Evolutionary conservation across 371 early-diverging fungal genomes (phyloP).

Genomic region (Caulochytrium protostelioides): DNA sequence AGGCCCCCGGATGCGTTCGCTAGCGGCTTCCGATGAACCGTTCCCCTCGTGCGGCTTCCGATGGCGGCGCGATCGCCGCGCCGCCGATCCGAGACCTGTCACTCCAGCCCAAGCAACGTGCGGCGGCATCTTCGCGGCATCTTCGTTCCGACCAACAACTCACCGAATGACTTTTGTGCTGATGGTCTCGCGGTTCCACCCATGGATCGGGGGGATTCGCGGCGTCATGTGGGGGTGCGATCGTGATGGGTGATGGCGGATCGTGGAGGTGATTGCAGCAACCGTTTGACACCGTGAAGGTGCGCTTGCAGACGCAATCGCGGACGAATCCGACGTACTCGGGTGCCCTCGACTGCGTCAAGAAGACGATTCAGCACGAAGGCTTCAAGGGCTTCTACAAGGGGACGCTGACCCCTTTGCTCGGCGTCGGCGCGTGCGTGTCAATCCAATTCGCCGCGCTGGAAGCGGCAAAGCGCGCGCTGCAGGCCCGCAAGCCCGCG

Average conservation of each 20-base stretch:
- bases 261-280: too few species aligned
- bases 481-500: conserved; percentile 8
- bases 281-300: conserved; percentile 33
- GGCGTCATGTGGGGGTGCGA: too few species aligned
- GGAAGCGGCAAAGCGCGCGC: conserved; percentile 20
- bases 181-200: not conserved
- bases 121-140: too few species aligned
- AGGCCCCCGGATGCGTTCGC: not conserved
- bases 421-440: conserved; percentile 32
- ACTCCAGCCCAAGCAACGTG: too few species aligned
- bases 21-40: not conserved
- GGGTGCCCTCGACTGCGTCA: conserved; percentile 21
- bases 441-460: conserved; percentile 32
- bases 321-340: conserved; percentile 13
- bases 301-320: conserved; percentile 28
- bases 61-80: conserved; percentile 6
- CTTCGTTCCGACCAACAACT: not conserved
- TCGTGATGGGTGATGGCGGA: too few species aligned
- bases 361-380: conserved; percentile 20
- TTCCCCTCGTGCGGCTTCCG: not conserved
- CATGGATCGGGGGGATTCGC: not conserved
- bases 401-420: conserved; percentile 29
- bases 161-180: not conserved
- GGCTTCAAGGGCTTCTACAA: conserved; percentile 27
- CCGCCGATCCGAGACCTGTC: too few species aligned